Evolutionary conservation across 2,329 filamentous ascomycete genomes (phyloP).

Genomic region (Aureobasidium subglaciale): DNA sequence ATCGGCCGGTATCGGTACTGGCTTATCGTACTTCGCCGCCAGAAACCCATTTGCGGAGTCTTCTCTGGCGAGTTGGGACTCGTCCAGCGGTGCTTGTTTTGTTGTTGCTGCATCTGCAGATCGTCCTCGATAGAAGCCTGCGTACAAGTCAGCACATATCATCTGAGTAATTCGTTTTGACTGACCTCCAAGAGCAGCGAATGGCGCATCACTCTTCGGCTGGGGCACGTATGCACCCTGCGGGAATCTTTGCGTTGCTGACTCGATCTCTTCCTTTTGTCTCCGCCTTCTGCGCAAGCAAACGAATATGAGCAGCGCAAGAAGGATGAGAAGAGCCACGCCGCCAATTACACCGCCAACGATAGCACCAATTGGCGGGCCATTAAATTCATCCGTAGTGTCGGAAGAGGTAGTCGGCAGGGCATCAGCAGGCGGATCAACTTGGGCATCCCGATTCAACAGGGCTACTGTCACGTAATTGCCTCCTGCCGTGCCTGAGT

Average conservation of each 20-base stretch:
- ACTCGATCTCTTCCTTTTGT: constrained; percentile 20
- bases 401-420: not conserved
- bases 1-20: not conserved
- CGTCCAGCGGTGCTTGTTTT: not conserved
- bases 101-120: not conserved
- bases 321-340: constrained; percentile 17
- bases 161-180: not conserved
- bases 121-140: constrained; percentile 9
- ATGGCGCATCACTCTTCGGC: constrained; percentile 20
- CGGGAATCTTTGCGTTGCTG: constrained; percentile 18
- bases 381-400: constrained; percentile 4
- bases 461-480: constrained; percentile 24
- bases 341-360: constrained; percentile 19
- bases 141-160: not conserved
- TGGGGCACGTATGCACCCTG: constrained; percentile 16
- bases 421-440: not conserved
- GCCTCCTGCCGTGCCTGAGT: constrained; percentile 18
- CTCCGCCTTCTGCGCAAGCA: constrained; percentile 18
- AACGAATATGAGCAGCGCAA: constrained; percentile 18
- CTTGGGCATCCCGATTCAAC: constrained; percentile 17
- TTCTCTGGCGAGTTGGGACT: not conserved
- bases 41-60: not conserved
- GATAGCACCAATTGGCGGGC: constrained; percentile 20
- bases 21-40: not conserved
- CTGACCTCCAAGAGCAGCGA: constrained; percentile 26